Base-by-base conservation (phyloP, 768 basidiomycete species). In the Agaricus subrufescens region DNA sequence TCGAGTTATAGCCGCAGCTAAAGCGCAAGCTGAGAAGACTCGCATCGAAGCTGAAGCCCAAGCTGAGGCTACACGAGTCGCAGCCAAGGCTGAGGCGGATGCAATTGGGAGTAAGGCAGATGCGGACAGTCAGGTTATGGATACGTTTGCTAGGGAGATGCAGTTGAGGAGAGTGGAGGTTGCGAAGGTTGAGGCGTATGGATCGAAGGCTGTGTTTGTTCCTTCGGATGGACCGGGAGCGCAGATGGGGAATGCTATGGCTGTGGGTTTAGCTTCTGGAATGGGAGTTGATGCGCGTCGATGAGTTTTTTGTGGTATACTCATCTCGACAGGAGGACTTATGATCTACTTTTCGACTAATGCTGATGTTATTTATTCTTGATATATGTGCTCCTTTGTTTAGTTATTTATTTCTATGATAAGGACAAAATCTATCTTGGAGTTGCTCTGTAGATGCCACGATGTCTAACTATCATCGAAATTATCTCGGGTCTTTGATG, bases 101-200 rank as follows among this genome's bases (percentile, higher is more conserved):
- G 86, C 89, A 0, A 73, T 83, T 46, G 79, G 80, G 39, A 79
- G 83, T 62, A 87, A 82, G 63, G 83, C 87, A 0, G 59, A 70
- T 3, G 88, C 89, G 1, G 88, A 90, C 59, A 72, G 75, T 3
- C 69, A 75, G 34, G 84, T 91, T 15, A 59, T 70, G 19, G 85
- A 91, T 61, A 70, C 70, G 44, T 91, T 86, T 63, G 89, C 90
- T 0, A 78, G 84, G 43, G 88, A 91, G 70, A 91, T 91, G 89
- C 80, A 82, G 66, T 62, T 88, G 51, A 73, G 84, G 38, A 75
- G 89, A 42, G 71, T 84, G 55, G 90, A 92, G 56, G 77, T 91
- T 23, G 60, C 72, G 23, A 77, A 82, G 51, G 74, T 91, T 27
- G 65, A 69, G 45, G 87, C 89, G 3, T 92, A 80, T 62, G 91